These are phyloP conservation scores for Aspergillus texensis DNA, from an alignment of 2,329 filamentous ascomycete genomes.

Conservation along the genomic window DNA sequence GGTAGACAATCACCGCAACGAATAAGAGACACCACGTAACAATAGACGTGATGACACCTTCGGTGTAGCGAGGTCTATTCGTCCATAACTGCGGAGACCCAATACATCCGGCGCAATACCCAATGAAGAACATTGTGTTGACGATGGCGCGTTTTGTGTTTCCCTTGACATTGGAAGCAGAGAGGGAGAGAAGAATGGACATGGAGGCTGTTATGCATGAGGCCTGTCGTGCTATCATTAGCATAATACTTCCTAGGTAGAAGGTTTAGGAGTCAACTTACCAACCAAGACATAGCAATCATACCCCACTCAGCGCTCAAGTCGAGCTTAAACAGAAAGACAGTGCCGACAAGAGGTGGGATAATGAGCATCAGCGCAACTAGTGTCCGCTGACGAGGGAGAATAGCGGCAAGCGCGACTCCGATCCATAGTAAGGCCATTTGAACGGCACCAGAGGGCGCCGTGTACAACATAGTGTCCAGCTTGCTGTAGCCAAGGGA, in stretches of 20 bases:
- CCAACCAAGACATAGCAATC: background rate
- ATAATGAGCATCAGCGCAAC: background rate
- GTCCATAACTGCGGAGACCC: background rate
- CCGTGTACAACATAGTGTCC: background rate
- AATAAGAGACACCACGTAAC: background rate
- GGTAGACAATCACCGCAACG: background rate
- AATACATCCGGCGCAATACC: background rate
- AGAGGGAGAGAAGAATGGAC: background rate
- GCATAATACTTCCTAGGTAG: background rate
- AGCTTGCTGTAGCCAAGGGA: background rate
- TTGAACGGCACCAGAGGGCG: background rate
- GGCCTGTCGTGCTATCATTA: background rate
- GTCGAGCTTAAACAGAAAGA: background rate
- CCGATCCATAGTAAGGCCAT: background rate
- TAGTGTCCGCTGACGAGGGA: background rate
- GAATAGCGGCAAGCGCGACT: background rate
- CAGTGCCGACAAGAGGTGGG: background rate
- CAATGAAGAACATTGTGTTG: background rate
- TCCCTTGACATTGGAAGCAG: background rate
- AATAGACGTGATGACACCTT: background rate
- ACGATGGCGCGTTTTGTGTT: background rate
- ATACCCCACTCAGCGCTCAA: background rate
- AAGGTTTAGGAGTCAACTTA: background rate
- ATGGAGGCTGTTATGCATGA: background rate
- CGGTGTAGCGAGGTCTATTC: background rate